phyloP scores from a whole-genome alignment of 164 flowering plant species.

The Cinnamomum micranthum region DNA sequence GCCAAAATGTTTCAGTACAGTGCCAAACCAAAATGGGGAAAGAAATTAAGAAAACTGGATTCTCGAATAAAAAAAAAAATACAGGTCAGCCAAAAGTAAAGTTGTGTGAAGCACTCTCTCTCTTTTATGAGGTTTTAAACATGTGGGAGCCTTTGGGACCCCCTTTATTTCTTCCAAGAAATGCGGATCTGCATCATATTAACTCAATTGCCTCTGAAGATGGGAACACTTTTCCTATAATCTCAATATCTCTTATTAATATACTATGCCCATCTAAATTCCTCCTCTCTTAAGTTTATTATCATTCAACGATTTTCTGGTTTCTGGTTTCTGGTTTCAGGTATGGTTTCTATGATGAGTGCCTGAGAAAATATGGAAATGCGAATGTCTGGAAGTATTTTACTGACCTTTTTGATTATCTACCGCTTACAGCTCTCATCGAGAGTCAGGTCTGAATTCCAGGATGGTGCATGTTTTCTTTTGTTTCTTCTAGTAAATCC shows the following conservation, averaged over 20 bases:
- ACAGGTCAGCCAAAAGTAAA: neutral
- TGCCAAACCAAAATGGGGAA: no score
- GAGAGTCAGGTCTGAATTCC: slow-evolving; percentile 34
- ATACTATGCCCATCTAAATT: neutral
- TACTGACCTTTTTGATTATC: slow-evolving; percentile 49
- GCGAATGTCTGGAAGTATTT: slow-evolving; percentile 54
- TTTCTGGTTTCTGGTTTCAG: slow-evolving; percentile 22
- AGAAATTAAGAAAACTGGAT: no score
- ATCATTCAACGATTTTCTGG: neutral
- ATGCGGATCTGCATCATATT: neutral
- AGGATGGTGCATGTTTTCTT: slow-evolving; percentile 5
- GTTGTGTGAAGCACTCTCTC: no score
- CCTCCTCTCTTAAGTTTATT: neutral
- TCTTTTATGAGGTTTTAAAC: neutral
- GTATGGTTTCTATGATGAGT: slow-evolving; percentile 48
- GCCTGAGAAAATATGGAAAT: slow-evolving; percentile 52
- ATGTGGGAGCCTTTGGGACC: neutral
- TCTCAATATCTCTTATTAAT: neutral
- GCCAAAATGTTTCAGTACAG: no score
- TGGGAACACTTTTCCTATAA: neutral
- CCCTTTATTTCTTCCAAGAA: neutral
- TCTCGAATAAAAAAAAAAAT: neutral
- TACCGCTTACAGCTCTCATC: slow-evolving; percentile 48
- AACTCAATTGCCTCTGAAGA: neutral
- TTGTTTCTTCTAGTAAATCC: neutral